phyloP scores from a whole-genome alignment of 176 grass and related monocot species.

The maize (Zea mays) region DNA sequence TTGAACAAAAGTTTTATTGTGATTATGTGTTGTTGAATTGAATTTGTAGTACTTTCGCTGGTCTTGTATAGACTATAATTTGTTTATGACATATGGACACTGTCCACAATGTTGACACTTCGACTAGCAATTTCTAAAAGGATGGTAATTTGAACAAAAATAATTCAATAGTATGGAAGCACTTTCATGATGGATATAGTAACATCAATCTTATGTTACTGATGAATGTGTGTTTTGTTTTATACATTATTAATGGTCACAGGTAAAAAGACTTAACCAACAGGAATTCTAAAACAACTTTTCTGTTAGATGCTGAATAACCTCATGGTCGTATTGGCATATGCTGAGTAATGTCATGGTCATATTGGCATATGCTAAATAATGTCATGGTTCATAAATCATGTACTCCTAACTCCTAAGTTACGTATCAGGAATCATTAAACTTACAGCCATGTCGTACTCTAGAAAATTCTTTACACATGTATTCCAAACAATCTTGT shows the following conservation, averaged over 20 bases:
- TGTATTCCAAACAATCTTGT: constrained; percentile 20
- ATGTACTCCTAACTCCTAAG: background rate
- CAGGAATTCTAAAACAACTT: background rate
- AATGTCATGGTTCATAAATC: background rate
- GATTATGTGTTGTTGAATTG: background rate
- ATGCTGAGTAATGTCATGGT: background rate
- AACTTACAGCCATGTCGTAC: background rate
- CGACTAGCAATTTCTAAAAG: background rate
- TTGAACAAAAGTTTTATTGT: background rate
- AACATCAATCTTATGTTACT: background rate
- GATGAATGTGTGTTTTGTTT: no score
- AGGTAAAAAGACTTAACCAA: background rate
- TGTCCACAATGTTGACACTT: background rate
- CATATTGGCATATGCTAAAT: no score
- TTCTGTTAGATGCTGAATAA: background rate
- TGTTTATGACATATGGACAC: background rate
- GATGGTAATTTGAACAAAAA: background rate
- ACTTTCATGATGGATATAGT: background rate
- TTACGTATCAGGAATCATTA: background rate
- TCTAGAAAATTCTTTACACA: background rate
- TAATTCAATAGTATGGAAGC: background rate
- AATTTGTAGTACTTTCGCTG: constrained; percentile 1
- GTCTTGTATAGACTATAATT: background rate
- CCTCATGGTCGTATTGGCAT: background rate
- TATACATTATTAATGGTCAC: no score